These are phyloP conservation scores for Borealophlyctis nickersoniae DNA, from an alignment of 192 early-diverging fungal genomes.

Conservation along the genomic window DNA sequence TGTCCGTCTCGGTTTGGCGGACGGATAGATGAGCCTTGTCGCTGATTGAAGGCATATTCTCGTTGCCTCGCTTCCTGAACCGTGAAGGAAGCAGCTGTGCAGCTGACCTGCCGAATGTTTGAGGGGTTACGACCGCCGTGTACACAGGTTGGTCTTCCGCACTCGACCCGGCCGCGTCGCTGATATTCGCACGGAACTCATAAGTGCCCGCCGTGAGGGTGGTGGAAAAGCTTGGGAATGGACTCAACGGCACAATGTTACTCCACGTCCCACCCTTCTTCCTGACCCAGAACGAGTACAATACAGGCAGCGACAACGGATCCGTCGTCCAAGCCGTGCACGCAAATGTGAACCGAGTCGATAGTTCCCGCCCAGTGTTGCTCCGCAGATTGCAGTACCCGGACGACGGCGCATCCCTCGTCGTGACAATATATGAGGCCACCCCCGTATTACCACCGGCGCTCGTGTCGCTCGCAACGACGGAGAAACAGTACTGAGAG, in stretches of 20 bases:
- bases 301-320: slow-evolving; percentile 12
- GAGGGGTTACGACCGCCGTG: neutral
- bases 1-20: no score
- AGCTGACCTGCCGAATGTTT: no score
- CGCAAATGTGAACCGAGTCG: slow-evolving; percentile 7
- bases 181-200: slow-evolving; percentile 15
- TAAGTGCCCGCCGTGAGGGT: slow-evolving; percentile 10
- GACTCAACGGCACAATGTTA: slow-evolving; percentile 9
- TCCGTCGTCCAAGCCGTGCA: slow-evolving; percentile 21
- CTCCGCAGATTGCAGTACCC: slow-evolving; percentile 12
- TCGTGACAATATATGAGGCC: neutral
- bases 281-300: slow-evolving; percentile 18
- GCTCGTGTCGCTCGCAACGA: slow-evolving; percentile 1
- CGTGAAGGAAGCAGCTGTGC: no score
- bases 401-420: slow-evolving; percentile 5
- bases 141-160: slow-evolving; percentile 4
- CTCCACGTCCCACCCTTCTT: slow-evolving; percentile 1
- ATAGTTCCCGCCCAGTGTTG: neutral
- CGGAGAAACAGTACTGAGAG: slow-evolving; percentile 13
- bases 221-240: slow-evolving; percentile 11
- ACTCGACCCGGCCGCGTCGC: slow-evolving; percentile 15
- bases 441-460: neutral
- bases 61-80: no score
- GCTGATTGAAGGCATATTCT: no score
- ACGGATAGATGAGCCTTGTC: no score